Percentiles rank a stretch among this genome's conserved stretches.
Evolutionary conservation across 2,329 filamentous ascomycete genomes (phyloP).

Genomic region (Fusarium fujikuroi): DNA sequence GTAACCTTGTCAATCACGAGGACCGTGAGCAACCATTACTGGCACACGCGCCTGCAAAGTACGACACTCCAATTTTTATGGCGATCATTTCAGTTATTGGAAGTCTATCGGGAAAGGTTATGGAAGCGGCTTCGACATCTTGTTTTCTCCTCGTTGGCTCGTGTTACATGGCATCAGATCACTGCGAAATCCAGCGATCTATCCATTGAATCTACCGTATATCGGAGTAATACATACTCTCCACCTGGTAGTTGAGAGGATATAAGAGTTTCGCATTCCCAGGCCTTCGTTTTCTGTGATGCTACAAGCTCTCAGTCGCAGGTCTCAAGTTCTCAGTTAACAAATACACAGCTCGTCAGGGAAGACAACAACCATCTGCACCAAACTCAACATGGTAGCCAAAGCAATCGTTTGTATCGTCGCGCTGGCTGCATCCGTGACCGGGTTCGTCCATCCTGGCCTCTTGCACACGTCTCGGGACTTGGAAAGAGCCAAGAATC

Average conservation of each 20-base stretch:
- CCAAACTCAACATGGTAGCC: background rate
- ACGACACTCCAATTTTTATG: background rate
- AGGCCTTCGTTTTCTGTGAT: too few relatives aligned
- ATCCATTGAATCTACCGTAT: background rate
- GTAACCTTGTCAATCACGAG: too few relatives aligned
- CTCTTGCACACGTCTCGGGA: background rate
- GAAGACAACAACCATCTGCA: too few relatives aligned
- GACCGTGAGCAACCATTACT: background rate
- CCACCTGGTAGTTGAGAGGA: background rate
- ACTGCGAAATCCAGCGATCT: fast-evolving
- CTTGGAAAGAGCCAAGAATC: background rate
- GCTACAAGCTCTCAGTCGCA: too few relatives aligned
- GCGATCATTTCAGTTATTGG: background rate
- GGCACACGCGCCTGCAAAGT: fast-evolving
- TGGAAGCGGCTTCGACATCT: fast-evolving
- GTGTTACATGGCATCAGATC: background rate
- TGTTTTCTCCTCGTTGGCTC: background rate
- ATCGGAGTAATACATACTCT: too few relatives aligned
- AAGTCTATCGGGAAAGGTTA: fast-evolving
- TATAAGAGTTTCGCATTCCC: background rate
- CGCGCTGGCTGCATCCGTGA: background rate
- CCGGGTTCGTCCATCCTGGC: background rate
- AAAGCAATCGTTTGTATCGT: background rate
- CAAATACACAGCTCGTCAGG: too few relatives aligned
- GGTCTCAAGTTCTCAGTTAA: too few relatives aligned